Evolutionary conservation across 768 basidiomycete species (phyloP).

Genomic region (Sarcomyxa edulis): DNA sequence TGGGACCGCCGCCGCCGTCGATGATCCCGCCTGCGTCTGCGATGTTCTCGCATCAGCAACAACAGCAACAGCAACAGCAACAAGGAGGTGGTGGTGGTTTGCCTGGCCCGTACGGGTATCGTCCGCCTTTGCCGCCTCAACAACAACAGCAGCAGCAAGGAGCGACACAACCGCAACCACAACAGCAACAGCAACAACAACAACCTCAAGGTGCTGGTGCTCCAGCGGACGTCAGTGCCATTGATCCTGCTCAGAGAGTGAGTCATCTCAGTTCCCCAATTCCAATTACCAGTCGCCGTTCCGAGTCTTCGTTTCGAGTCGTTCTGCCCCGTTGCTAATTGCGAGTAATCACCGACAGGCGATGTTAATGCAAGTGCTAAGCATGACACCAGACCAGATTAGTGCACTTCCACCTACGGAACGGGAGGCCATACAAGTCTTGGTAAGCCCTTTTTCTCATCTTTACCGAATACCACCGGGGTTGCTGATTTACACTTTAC

Average conservation of each 20-base stretch:
- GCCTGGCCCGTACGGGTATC: conserved; percentile 27
- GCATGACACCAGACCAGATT: conserved; percentile 79
- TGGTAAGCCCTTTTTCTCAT: conserved; percentile 43
- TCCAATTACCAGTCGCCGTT: no score
- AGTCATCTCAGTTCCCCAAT: no score
- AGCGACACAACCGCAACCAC: conserved; percentile 20
- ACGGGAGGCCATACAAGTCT: conserved; percentile 70
- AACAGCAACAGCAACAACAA: conserved; percentile 21
- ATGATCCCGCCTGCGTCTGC: conserved; percentile 24
- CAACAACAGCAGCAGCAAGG: no score
- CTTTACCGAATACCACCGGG: background rate
- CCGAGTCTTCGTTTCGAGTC: no score
- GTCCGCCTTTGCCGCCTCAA: conserved; percentile 20
- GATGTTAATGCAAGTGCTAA: conserved; percentile 85
- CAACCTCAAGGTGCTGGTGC: conserved; percentile 22
- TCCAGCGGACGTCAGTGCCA: conserved; percentile 46
- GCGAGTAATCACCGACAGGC: conserved; percentile 38
- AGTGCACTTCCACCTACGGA: conserved; percentile 75
- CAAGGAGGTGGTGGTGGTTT: no score
- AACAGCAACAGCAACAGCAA: conserved; percentile 18
- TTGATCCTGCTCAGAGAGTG: conserved; percentile 21
- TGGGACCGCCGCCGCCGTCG: no score
- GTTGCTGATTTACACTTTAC: no score
- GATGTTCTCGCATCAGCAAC: conserved; percentile 22
- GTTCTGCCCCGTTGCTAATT: no score